Evolutionary conservation across 495 filamentous ascomycete genomes (phyloP).

Genomic region (Hypoxylon subgilvum): DNA sequence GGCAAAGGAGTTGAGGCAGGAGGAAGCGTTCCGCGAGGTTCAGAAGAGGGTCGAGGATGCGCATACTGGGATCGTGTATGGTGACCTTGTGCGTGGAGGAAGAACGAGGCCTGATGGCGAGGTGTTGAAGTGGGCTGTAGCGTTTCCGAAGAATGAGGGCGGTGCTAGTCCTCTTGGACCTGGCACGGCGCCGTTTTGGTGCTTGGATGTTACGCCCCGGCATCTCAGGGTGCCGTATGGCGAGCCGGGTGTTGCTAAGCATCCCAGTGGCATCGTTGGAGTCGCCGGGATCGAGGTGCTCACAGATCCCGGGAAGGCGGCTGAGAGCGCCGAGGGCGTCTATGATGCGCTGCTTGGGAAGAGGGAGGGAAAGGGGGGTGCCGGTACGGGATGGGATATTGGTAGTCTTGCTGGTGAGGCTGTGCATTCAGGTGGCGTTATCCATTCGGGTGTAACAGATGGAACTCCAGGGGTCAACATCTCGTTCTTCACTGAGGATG

Average conservation of each 20-base stretch:
- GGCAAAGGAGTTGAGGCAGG: conserved; percentile 28
- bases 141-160: conserved; percentile 48
- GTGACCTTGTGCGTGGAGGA: conserved; percentile 49
- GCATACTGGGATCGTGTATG: conserved; percentile 47
- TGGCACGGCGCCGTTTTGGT: conserved; percentile 59
- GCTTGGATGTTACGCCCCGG: conserved; percentile 59
- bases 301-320: conserved; percentile 29
- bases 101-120: conserved; percentile 52
- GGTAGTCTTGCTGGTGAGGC: neutral
- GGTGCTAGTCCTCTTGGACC: conserved; percentile 32
- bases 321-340: conserved; percentile 25
- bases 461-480: neutral
- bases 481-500: conserved; percentile 27
- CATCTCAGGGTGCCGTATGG: conserved; percentile 50
- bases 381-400: conserved; percentile 2
- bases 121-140: conserved; percentile 58
- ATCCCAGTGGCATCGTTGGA: conserved; percentile 54
- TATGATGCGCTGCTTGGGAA: conserved; percentile 41
- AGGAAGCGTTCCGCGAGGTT: conserved; percentile 36
- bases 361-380: conserved; percentile 1
- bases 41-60: conserved; percentile 35
- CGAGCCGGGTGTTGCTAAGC: conserved; percentile 38
- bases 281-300: conserved; percentile 51
- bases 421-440: conserved; percentile 6
- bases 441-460: neutral